Base-by-base conservation (phyloP, 306 rosid genomes). In the Pyrus communis region DNA sequence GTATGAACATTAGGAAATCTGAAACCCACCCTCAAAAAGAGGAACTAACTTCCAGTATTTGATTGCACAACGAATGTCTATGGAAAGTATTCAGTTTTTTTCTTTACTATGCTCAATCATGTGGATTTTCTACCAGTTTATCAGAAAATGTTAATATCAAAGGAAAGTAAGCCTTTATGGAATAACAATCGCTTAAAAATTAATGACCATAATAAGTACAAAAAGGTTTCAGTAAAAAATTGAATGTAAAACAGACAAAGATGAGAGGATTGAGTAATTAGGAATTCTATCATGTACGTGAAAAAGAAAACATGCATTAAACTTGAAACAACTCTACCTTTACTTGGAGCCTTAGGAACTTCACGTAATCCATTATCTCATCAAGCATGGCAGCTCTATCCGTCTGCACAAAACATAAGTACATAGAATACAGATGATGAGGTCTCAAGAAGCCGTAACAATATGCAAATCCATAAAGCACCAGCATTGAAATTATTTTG, bases 381-480 rank as follows among this genome's bases (percentile, higher is more conserved):
- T 93, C 98, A 11, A 93, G 93, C 98, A 93, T 93, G 43, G 93
- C 98, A 81, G 98, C 98, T 87, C 93, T 89, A 83, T 93, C 97
- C 18, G 96, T 88, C 98, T 93, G 86, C 80, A 65, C 43, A 52
- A 27, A 84, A 82, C 73, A 76, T 21, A 43, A 67, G 28, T 43
- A 72, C 54, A 12, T 59, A 49, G 31, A 57, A 31, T 1, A 31
- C n/a, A 17, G 43, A 17, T 17, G 69, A 31, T 79, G 60, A 40
- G 35, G n/a, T 65, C 14, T 71, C 33, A 65, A 62, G 42, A 42
- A 54, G 67, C 30, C 58, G 14, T 33, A 58, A 54, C 27, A 42
- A 67, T 57, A 14, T 27, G 67, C 35, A 65, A 28, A 70, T 57
- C 62, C 40, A 63, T 18, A 63, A 55, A 27, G 40, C 65, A 67